Evolutionary conservation across 2,329 filamentous ascomycete species (phyloP).

Genomic region (Chlorencoelia australis): DNA sequence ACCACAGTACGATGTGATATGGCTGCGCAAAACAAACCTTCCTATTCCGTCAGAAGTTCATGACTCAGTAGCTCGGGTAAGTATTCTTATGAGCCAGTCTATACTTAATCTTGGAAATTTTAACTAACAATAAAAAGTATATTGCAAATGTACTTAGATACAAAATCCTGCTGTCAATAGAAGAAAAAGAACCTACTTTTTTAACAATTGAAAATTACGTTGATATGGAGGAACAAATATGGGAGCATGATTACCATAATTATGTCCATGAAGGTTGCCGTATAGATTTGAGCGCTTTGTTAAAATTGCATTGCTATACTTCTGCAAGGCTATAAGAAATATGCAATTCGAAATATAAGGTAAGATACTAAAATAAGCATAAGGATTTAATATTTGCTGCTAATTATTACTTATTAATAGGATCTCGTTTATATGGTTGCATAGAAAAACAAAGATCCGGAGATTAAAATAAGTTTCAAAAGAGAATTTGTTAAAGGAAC

Average conservation of each 20-base stretch:
- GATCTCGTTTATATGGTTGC: slow-evolving; percentile 13
- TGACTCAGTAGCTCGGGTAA: slow-evolving; percentile 13
- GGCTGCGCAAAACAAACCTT: slow-evolving; percentile 6
- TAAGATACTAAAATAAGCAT: slow-evolving; percentile 13
- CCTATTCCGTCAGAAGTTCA: slow-evolving; percentile 12
- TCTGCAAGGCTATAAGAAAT: slow-evolving; percentile 13
- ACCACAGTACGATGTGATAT: slow-evolving; percentile 10
- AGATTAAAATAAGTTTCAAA: slow-evolving; percentile 15
- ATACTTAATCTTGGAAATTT: slow-evolving; percentile 10
- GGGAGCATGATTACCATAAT: slow-evolving; percentile 10
- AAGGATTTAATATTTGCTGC: slow-evolving; percentile 2
- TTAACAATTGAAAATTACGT: slow-evolving; percentile 14
- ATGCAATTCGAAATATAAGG: slow-evolving; percentile 12
- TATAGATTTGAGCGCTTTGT: slow-evolving; percentile 12
- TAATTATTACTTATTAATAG: slow-evolving; percentile 11
- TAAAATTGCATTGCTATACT: slow-evolving; percentile 15
- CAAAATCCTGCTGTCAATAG: slow-evolving; percentile 11
- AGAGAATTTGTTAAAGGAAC: slow-evolving; percentile 13
- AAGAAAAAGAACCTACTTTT: slow-evolving; percentile 11
- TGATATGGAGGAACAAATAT: slow-evolving; percentile 12
- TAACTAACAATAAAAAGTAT: slow-evolving; percentile 14
- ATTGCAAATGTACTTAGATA: slow-evolving; percentile 11
- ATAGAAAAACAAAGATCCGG: slow-evolving; percentile 13
- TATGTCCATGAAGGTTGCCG: slow-evolving; percentile 10
- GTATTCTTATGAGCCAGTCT: slow-evolving; percentile 6